Conservation (phyloP, 805 yeast genomes). For the Metschnikowia orientalis region DNA sequence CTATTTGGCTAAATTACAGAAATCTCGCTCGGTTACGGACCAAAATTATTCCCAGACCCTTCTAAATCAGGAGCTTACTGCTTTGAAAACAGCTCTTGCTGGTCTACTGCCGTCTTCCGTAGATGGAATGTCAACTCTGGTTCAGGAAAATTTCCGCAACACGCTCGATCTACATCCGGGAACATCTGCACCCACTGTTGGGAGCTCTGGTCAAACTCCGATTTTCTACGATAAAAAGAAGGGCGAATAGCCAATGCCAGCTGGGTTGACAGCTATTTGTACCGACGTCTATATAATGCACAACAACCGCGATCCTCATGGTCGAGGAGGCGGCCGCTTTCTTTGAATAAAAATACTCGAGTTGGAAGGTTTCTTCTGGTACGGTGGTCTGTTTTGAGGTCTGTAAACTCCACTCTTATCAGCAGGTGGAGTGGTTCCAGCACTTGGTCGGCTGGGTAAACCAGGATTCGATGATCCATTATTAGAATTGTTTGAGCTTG, state of each 20-base stretch:
- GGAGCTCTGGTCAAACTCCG: too few relatives aligned
- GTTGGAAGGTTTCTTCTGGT: slow-evolving; percentile 1
- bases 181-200: too few relatives aligned
- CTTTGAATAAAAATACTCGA: slow-evolving; percentile 13
- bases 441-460: not conserved
- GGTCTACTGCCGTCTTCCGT: not conserved
- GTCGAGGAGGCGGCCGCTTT: slow-evolving; percentile 11
- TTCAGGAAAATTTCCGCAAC: too few relatives aligned
- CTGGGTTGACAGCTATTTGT: too few relatives aligned
- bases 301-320: slow-evolving; percentile 3
- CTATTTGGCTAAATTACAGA: not conserved
- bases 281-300: too few relatives aligned
- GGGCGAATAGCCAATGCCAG: too few relatives aligned
- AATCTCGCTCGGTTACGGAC: not conserved
- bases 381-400: slow-evolving; percentile 6
- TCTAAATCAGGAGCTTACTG: slow-evolving; percentile 8
- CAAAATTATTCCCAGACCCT: slow-evolving; percentile 4
- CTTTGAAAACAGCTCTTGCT: slow-evolving; percentile 11
- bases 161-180: too few relatives aligned
- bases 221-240: too few relatives aligned
- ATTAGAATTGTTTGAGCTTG: not conserved
- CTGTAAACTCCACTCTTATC: slow-evolving; percentile 12
- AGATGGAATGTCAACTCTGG: too few relatives aligned
- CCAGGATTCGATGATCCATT: not conserved
- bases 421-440: slow-evolving; percentile 7